Percentiles rank a stretch among this genome's conserved stretches.
These are phyloP conservation scores for Casuarina equisetifolia DNA, from an alignment of 306 rosid genomes.

Conservation along the genomic window DNA sequence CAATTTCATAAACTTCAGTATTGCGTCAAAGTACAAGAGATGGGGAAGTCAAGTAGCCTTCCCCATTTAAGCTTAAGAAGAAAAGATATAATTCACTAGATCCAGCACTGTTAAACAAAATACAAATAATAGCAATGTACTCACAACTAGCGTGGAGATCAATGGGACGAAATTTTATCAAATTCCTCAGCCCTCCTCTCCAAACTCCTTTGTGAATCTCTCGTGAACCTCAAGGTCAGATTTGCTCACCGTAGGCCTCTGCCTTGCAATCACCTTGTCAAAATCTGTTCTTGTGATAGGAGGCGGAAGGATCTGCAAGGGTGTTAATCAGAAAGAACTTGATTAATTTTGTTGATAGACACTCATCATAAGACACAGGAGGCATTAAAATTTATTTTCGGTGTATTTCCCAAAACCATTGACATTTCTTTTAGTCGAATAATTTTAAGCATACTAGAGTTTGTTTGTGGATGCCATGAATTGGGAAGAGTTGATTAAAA, in stretches of 20 bases:
- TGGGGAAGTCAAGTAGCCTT: conserved; percentile 41
- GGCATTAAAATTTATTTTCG: background rate
- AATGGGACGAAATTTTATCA: conserved; percentile 36
- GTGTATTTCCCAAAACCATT: background rate
- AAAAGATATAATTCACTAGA: conserved; percentile 40
- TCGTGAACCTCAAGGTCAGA: conserved; percentile 83
- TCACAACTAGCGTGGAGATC: conserved; percentile 33
- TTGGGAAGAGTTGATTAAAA: background rate
- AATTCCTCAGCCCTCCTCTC: conserved; percentile 87
- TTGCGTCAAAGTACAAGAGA: conserved; percentile 40
- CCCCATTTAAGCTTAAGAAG: conserved; percentile 34
- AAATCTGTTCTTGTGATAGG: conserved; percentile 83
- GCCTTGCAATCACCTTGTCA: conserved; percentile 97
- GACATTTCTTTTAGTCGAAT: background rate
- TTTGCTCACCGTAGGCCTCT: conserved; percentile 96
- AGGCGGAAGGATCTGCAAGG: conserved; percentile 89
- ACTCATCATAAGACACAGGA: background rate
- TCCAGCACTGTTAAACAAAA: conserved; percentile 40
- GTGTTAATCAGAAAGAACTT: conserved; percentile 25
- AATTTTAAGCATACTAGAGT: too few species aligned
- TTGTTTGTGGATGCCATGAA: background rate
- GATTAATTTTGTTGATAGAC: background rate
- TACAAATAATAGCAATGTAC: conserved; percentile 42
- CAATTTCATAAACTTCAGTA: conserved; percentile 26
- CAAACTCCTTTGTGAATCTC: conserved; percentile 96